These are phyloP conservation scores for Prunella vulgaris DNA, from an alignment of 257 asterid genomes.

Conservation along the genomic window DNA sequence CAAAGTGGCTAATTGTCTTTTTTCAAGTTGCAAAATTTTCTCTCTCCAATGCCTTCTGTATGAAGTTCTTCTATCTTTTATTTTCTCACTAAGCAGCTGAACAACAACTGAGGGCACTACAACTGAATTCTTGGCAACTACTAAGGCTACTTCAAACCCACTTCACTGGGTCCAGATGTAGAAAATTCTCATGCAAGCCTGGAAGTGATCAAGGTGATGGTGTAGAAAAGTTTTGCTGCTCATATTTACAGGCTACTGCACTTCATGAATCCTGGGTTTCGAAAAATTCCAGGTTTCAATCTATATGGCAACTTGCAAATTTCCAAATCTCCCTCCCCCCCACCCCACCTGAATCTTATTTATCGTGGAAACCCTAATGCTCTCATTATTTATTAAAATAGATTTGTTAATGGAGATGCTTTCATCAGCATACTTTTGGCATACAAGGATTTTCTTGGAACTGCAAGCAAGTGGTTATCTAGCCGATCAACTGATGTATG, in stretches of 20 bases:
- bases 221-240: conserved; percentile 66
- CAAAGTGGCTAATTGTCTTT: neutral
- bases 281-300: conserved; percentile 41
- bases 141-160: conserved; percentile 68
- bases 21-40: neutral
- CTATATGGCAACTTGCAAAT: neutral
- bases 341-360: no score
- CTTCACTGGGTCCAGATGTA: conserved; percentile 45
- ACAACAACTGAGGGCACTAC: conserved; percentile 59
- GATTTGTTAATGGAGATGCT: conserved; percentile 41
- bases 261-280: conserved; percentile 62
- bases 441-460: conserved; percentile 51
- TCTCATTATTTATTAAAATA: conserved; percentile 12
- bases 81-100: conserved; percentile 46
- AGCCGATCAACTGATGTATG: conserved; percentile 87
- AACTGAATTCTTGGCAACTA: conserved; percentile 87
- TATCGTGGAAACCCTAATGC: conserved; percentile 12
- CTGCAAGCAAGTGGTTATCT: conserved; percentile 79
- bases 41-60: neutral
- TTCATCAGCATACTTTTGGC: conserved; percentile 38
- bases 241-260: conserved; percentile 49
- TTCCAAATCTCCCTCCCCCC: no score
- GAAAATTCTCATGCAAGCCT: conserved; percentile 41
- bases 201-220: conserved; percentile 27
- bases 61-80: conserved; percentile 11